phyloP scores from a whole-genome alignment of 257 asterid genomes.

The Nicotiana otophora region DNA sequence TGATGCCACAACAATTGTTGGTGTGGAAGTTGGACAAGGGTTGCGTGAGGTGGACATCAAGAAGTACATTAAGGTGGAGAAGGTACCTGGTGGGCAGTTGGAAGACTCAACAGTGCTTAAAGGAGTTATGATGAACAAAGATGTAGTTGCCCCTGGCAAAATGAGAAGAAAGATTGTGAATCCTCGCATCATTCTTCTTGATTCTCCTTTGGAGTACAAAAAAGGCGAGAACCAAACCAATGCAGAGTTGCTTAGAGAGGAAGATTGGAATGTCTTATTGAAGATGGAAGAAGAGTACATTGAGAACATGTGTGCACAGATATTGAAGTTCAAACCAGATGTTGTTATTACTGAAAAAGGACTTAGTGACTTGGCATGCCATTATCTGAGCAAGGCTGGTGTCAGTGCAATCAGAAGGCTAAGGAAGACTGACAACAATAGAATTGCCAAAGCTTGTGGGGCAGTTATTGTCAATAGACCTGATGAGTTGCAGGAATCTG shows the following conservation, averaged over 20 bases:
- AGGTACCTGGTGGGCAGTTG: conserved; percentile 94
- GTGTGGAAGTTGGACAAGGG: conserved; percentile 90
- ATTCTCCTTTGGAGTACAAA: conserved; percentile 91
- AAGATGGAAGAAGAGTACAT: conserved; percentile 97
- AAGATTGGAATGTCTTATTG: conserved; percentile 85
- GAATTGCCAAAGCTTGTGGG: conserved; percentile 97
- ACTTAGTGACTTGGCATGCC: conserved; percentile 86
- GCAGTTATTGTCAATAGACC: conserved; percentile 93
- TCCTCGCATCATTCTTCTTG: conserved; percentile 91
- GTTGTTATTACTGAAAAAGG: conserved; percentile 89
- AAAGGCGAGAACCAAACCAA: conserved; percentile 98
- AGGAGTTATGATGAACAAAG: conserved; percentile 96
- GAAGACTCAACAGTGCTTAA: conserved; percentile 84
- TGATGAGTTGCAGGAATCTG: conserved; percentile 95
- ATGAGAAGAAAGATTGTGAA: conserved; percentile 81
- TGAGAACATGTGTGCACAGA: conserved; percentile 64
- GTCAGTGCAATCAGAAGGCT: conserved; percentile 95
- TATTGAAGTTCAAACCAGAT: conserved; percentile 81
- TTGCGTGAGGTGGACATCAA: conserved; percentile 90
- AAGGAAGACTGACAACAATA: conserved; percentile 80
- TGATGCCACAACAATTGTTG: conserved; percentile 79
- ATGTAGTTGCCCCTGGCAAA: conserved; percentile 95
- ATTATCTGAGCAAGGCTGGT: conserved; percentile 86
- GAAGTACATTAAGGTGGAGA: conserved; percentile 92
- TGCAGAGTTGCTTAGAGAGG: conserved; percentile 86